phyloP scores from a whole-genome alignment of 805 yeast genomes.

The Tetrapisispora pingtungensis region DNA sequence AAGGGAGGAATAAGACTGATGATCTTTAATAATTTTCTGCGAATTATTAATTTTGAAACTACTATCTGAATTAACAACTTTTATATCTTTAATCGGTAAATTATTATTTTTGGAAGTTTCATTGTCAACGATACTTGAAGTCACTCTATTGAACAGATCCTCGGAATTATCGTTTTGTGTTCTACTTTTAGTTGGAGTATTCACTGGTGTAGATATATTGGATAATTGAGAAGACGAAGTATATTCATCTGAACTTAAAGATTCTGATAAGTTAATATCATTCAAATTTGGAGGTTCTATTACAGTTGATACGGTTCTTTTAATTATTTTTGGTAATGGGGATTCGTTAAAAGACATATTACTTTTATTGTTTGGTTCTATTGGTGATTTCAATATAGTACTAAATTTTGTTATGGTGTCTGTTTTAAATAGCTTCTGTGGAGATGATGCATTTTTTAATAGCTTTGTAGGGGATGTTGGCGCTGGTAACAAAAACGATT shows the following conservation, averaged over 20 bases:
- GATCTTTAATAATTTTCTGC: not conserved
- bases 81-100: not conserved
- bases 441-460: not conserved
- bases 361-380: not conserved
- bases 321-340: not conserved
- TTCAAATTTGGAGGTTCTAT: not conserved
- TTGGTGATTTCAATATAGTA: not conserved
- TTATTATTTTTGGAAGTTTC: not conserved
- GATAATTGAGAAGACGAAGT: slow-evolving; percentile 6
- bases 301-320: not conserved
- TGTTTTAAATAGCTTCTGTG: not conserved
- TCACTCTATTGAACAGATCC: not conserved
- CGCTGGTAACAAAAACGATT: slow-evolving; percentile 20
- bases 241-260: slow-evolving; percentile 4
- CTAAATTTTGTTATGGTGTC: not conserved
- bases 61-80: too few species aligned
- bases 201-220: slow-evolving; percentile 10
- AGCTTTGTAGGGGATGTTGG: not conserved
- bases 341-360: not conserved
- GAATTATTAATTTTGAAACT: not conserved
- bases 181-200: slow-evolving; percentile 6
- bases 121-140: too few species aligned
- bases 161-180: not conserved
- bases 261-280: not conserved
- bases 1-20: not conserved